Evolutionary conservation across 179 eudicot species (phyloP).

Genomic region (Spinacia oleracea): DNA sequence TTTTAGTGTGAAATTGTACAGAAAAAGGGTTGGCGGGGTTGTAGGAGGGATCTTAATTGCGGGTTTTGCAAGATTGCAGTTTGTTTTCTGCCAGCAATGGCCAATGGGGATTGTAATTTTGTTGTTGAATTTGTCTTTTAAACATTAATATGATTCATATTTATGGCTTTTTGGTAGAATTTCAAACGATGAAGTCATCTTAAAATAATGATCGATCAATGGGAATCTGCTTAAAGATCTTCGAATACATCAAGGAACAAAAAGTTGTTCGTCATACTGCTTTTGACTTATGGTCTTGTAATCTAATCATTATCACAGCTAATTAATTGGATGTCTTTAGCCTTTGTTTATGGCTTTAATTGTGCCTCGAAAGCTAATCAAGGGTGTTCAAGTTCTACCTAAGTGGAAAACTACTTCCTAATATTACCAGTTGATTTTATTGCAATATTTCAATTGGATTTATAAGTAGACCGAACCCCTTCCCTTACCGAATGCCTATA

Average conservation of each 20-base stretch:
- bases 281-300: neutral
- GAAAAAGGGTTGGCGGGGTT: constrained; percentile 29
- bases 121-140: too few species aligned
- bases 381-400: too few species aligned
- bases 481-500: neutral
- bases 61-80: constrained; percentile 23
- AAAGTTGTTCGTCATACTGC: constrained; percentile 9
- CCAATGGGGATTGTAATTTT: neutral
- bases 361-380: neutral
- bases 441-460: too few species aligned
- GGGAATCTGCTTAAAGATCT: neutral
- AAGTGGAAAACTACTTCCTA: too few species aligned
- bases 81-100: constrained; percentile 7
- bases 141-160: constrained; percentile 12
- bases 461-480: too few species aligned
- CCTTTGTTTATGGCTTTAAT: neutral
- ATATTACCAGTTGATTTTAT: too few species aligned
- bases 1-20: constrained; percentile 33
- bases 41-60: constrained; percentile 10
- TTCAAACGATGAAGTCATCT: constrained; percentile 2
- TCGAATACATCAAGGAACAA: neutral
- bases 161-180: neutral
- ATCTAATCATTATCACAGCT: constrained; percentile 8
- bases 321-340: neutral
- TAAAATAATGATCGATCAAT: neutral